A percentile compares a stretch with the other conserved stretches of the same genome.
Evolutionary conservation across 129 eudicot genomes (phyloP).

Genomic region (Lactuca sativa): DNA sequence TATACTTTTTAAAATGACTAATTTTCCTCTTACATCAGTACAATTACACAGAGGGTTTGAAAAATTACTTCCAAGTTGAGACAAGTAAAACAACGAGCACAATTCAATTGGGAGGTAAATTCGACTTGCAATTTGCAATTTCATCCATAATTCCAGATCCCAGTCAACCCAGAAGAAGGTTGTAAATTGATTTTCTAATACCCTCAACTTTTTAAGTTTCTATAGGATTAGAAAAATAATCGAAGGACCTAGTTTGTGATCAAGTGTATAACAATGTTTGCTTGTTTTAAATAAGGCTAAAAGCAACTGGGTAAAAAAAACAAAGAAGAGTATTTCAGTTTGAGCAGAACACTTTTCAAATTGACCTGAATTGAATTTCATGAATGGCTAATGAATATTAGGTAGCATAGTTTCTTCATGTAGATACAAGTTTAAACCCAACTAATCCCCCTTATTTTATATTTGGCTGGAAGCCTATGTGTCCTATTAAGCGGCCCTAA

Average conservation of each 20-base stretch:
- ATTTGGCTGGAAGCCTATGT: not conserved
- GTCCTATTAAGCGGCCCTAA: slow-evolving; percentile 4
- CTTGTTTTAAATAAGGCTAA: not conserved
- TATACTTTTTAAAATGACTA: slow-evolving; percentile 2
- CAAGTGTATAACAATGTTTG: not conserved
- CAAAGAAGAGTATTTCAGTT: not conserved
- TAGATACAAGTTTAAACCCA: slow-evolving; percentile 16
- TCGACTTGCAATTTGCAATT: not conserved
- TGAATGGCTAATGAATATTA: slow-evolving; percentile 3
- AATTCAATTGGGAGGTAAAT: not conserved
- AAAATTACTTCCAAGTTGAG: slow-evolving; percentile 4
- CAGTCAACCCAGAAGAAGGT: not conserved
- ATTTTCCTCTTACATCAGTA: slow-evolving; percentile 11
- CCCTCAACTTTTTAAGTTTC: slow-evolving; percentile 1
- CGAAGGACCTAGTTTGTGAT: slow-evolving; percentile 4
- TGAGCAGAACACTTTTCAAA: not conserved
- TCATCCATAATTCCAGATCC: slow-evolving; percentile 3
- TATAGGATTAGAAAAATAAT: slow-evolving; percentile 1
- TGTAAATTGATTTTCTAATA: slow-evolving; percentile 14
- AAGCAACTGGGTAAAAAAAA: slow-evolving; percentile 6
- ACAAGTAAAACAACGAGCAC: slow-evolving; percentile 2
- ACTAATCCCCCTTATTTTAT: not conserved
- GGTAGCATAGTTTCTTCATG: not conserved
- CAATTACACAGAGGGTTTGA: not conserved
- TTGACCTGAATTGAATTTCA: not conserved